Conservation (phyloP, 129 eudicot genomes). For the Rutidosis leptorrhynchoides region DNA sequence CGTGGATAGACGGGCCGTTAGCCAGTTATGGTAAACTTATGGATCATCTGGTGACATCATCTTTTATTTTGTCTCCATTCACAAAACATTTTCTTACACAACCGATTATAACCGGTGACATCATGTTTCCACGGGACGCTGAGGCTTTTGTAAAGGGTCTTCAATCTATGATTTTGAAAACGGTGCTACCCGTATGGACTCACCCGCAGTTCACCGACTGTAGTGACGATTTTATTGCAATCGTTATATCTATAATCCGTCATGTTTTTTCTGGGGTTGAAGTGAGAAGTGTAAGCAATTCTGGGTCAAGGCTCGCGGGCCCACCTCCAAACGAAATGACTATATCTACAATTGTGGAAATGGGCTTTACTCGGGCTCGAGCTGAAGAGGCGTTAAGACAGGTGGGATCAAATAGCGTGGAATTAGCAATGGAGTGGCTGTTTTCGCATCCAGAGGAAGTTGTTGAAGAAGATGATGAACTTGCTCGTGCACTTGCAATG, state of each 20-base stretch:
- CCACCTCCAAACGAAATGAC: slow-evolving; percentile 92
- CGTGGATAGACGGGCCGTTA: slow-evolving; percentile 80
- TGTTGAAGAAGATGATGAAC: slow-evolving; percentile 96
- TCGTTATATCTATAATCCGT: slow-evolving; percentile 63
- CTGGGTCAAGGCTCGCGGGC: slow-evolving; percentile 57
- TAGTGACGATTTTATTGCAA: slow-evolving; percentile 66
- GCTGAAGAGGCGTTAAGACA: slow-evolving; percentile 98
- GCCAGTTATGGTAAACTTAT: slow-evolving; percentile 83
- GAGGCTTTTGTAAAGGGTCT: slow-evolving; percentile 85
- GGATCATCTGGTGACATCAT: slow-evolving; percentile 93
- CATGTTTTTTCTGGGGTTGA: slow-evolving; percentile 92
- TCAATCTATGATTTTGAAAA: slow-evolving; percentile 81
- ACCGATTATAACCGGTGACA: slow-evolving; percentile 63
- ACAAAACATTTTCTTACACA: slow-evolving; percentile 88
- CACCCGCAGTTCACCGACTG: slow-evolving; percentile 80
- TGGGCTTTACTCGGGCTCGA: slow-evolving; percentile 91
- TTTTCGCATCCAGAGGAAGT: slow-evolving; percentile 91
- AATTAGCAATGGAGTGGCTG: slow-evolving; percentile 98
- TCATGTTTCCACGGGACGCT: slow-evolving; percentile 74
- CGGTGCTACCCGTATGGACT: slow-evolving; percentile 85
- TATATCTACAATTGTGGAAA: slow-evolving; percentile 86
- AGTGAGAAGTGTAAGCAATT: slow-evolving; percentile 59
- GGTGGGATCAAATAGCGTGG: slow-evolving; percentile 95
- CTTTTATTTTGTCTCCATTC: slow-evolving; percentile 74
- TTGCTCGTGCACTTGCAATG: slow-evolving; percentile 99